Conservation (phyloP, 2,329 filamentous ascomycete species). For the Myotisia sp. region DNA sequence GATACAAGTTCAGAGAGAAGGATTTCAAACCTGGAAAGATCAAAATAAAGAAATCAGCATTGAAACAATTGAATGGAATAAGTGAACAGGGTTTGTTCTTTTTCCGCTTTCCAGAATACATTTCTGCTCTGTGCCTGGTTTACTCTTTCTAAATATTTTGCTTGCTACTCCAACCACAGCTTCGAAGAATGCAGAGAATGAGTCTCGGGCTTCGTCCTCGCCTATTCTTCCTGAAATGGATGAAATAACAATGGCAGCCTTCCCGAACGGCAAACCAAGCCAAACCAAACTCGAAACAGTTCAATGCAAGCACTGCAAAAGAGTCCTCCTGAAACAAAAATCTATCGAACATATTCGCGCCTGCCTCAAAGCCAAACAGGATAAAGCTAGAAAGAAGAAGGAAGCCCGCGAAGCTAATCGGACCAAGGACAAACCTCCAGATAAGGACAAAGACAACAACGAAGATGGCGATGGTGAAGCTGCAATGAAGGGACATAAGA, state of each 20-base stretch:
- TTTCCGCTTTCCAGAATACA: too few species aligned
- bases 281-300: conserved; percentile 67
- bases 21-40: conserved; percentile 32
- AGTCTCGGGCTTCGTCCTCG: conserved; percentile 24
- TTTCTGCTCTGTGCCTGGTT: too few species aligned
- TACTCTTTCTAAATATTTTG: too few species aligned
- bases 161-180: conserved; percentile 4
- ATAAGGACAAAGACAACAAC: conserved; percentile 33
- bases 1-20: conserved; percentile 33
- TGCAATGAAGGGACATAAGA: conserved; percentile 47
- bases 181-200: conserved; percentile 16
- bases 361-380: conserved; percentile 72
- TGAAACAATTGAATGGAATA: conserved; percentile 16
- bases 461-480: conserved; percentile 28
- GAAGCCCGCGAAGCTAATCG: conserved; percentile 58
- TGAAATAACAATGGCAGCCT: conserved; percentile 60
- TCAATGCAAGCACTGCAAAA: conserved; percentile 89
- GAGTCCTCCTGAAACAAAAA: conserved; percentile 61
- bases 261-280: conserved; percentile 66
- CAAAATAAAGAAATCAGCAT: conserved; percentile 28
- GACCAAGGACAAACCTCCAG: conserved; percentile 37
- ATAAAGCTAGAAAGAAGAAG: conserved; percentile 64
- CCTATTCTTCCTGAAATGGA: conserved; percentile 48
- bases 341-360: conserved; percentile 68
- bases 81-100: conserved; percentile 1